Evolutionary conservation across 176 grass and related monocot species (phyloP), one percentile per base, ranked within the genome.

Genomic region (Rhipidocladum racemiflorum): DNA sequence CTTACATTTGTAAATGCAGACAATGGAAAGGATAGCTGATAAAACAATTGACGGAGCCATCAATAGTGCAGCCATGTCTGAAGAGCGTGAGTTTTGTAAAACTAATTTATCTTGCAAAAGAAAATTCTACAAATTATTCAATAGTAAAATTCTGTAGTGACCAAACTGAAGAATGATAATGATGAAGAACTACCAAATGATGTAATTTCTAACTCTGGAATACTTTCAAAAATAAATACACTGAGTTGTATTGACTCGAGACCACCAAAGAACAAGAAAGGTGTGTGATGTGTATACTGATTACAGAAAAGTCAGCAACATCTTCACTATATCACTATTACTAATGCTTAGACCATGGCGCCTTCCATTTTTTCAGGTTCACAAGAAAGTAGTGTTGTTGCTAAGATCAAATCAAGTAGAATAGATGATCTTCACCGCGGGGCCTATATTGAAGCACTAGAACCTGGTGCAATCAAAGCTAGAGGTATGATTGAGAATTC

Each of bases 21-120:
- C 3, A 24, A 76, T 49, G 50, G 76, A 70, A 62, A 48, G 23
- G 53, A 57, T 11, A 50, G 7, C 13, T 51, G 29, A 39, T 30
- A 50, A 82, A 75, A 69, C 28, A 9, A 59, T 17, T 30, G 64
- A 82, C 23, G 78, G 28, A 70, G 27, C 23, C 43, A 69, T 24
- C 24, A 61, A 63, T 0, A 5, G 3, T 32, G 3, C n/a, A 24
- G 8, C 17, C 34, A 21, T 36, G 9, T 83, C 28, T 65, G 55
- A 55, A 72, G 65, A 83, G 3, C 1, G 85, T 88, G 71, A 77
- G 65, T 83, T 81, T 68, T 54, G 9, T 12, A 42, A 45, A n/a
- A 20, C 10, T 51, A 29, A 27, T 15, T 23, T 76, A 5, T 13
- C 16, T 29, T 38, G 28, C 10, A 60, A 20, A 4, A 81, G 24